Base-by-base conservation (phyloP, 2,329 filamentous ascomycete species). In the Penicillium sp. region DNA sequence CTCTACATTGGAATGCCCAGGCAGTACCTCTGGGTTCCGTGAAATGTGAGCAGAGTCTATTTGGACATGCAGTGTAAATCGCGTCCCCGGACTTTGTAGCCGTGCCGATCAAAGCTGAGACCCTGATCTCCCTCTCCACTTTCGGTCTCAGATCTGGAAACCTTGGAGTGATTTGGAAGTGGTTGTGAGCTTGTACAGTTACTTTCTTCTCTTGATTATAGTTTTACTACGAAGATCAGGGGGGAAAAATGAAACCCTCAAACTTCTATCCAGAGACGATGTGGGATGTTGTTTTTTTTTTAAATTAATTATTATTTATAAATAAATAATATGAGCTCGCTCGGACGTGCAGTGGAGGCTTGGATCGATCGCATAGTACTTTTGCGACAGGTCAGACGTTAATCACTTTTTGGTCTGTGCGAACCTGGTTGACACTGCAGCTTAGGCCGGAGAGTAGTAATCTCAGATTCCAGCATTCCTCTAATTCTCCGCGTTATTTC, bases 21-120 rank as follows among this genome's bases (percentile, higher is more conserved):
- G 50, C 62, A 63, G 61, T 58, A 53, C 52, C 59, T 64, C 49
- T 55, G 48, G 43, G 24, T 62, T 58, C 62, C 62, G 62, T 38
- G 52, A 51, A 64, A 65, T 65, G 62, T 65, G 62, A 65, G 55
- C 59, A 61, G 60, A 65, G 61, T 62, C 58, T 61, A 64, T 61
- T 56, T 49, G 38, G 51, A 63, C 62, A 60, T 64, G 62, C 61
- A 64, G 56, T 36, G 47, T 40, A 34, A 47, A 54, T 54, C 52
- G 32, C 16, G 29, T 54, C 52, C 52, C 52, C 52, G 47, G 52
- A 54, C 52, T 54, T 54, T 45, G 40, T 39, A n/a, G 52, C 47
- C 40, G 18, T 32, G 52, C 45, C 47, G 52, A 54, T 54, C 52
- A 45, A 39, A 40, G 42, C 46, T 44, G 34, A 49, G 32, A 49